Conservation (phyloP, 495 filamentous ascomycete species). For the Lasiosphaeriaceae sp. region DNA sequence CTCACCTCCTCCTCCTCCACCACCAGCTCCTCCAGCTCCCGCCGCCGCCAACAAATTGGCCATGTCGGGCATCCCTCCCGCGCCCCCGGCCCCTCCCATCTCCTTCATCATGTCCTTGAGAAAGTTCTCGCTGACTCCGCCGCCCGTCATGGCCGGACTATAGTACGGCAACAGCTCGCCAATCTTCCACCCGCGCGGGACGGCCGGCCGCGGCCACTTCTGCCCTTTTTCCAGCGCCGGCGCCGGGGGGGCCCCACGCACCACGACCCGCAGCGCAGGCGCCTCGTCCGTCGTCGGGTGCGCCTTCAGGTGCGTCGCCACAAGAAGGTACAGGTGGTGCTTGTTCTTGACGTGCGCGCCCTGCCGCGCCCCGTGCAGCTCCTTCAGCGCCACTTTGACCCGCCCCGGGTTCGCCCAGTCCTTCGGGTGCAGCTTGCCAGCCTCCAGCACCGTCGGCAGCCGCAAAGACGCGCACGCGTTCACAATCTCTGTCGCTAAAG, state of each 20-base stretch:
- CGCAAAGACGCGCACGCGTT: constrained; percentile 73
- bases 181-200: constrained; percentile 92
- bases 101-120: constrained; percentile 97
- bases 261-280: constrained; percentile 61
- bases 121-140: constrained; percentile 92
- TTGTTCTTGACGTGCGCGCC: constrained; percentile 68
- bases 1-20: constrained; percentile 19
- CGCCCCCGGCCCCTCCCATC: constrained; percentile 59
- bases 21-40: constrained; percentile 23
- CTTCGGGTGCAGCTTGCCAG: constrained; percentile 86
- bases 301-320: constrained; percentile 66
- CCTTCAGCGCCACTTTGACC: constrained; percentile 72
- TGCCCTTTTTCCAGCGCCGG: constrained; percentile 49
- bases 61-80: constrained; percentile 37
- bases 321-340: constrained; percentile 76
- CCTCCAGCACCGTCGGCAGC: constrained; percentile 77
- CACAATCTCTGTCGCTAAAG: constrained; percentile 84
- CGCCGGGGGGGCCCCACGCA: constrained; percentile 52
- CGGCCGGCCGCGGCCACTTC: constrained; percentile 63
- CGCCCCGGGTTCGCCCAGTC: constrained; percentile 97
- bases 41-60: constrained; percentile 39
- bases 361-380: constrained; percentile 24
- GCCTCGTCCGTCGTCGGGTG: constrained; percentile 71
- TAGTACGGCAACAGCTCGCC: constrained; percentile 78
- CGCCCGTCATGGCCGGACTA: constrained; percentile 82